phyloP scores from a whole-genome alignment of 768 basidiomycete genomes.

The Lentinus tigrinus region DNA sequence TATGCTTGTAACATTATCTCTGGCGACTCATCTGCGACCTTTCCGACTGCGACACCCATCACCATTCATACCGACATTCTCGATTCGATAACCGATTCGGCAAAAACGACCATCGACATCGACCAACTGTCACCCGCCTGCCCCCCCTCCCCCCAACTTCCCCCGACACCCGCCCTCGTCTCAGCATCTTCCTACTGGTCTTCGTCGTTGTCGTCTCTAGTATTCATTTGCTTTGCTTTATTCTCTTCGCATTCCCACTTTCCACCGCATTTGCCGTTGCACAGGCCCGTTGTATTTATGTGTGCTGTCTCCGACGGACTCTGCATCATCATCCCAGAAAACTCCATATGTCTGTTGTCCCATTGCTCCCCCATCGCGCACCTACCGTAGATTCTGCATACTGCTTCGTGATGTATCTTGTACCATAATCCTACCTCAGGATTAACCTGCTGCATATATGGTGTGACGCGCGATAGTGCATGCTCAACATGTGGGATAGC shows the following conservation, averaged over 20 bases:
- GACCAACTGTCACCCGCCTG: conserved; percentile 5
- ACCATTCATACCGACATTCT: not conserved
- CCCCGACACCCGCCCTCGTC: not conserved
- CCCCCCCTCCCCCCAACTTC: not conserved
- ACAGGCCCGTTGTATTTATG: conserved; percentile 15
- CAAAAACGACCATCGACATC: conserved; percentile 9
- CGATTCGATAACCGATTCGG: not conserved
- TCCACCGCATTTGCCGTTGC: conserved; percentile 2
- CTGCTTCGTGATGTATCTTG: not conserved
- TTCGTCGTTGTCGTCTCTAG: conserved; percentile 4
- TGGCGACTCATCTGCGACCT: conserved; percentile 4
- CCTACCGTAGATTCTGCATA: not conserved
- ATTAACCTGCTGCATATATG: no score
- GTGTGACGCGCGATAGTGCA: no score
- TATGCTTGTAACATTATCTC: conserved; percentile 14
- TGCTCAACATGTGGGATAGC: no score
- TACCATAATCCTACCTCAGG: not conserved
- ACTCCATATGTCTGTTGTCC: not conserved
- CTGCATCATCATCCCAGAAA: not conserved
- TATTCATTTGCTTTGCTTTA: conserved; percentile 15
- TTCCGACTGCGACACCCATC: not conserved
- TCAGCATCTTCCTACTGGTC: conserved; percentile 11
- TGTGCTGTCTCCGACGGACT: conserved; percentile 10
- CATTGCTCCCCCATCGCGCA: not conserved
- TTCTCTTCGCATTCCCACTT: conserved; percentile 8